Evolutionary conservation across 805 yeast species (phyloP), one percentile per base, ranked within the genome.

Genomic region (Jamesozyma hellenica): DNA sequence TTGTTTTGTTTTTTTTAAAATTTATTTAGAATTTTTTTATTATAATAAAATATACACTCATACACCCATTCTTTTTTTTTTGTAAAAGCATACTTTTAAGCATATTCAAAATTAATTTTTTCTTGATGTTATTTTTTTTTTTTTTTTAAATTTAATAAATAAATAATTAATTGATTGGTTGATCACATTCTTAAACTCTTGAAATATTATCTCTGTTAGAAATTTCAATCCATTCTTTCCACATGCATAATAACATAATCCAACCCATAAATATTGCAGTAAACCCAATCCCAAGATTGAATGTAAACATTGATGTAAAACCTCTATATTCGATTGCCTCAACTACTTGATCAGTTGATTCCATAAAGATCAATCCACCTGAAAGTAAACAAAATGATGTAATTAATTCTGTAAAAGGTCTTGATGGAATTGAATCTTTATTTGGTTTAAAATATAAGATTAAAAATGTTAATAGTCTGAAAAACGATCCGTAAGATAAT

Each of bases 301-400:
- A 73, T 1, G 92, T 83, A 63, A 92, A 90, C 96, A 92, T 88
- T 38, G 79, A 68, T 23, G 92, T 84, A 44, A 79, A 68, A 3
- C 95, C 95, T 51, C 87, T 71, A 60, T 77, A 85, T 50, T 84
- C 85, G 64, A 87, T 69, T 16, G 85, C 88, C 50, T 75, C 77
- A 26, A 92, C 77, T 5, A 84, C 75, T 50, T 92, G 94, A 54
- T 84, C 90, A 33, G 94, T 83, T 40, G 92, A 79, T 60, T 86
- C 85, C 88, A 88, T 86, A 59, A 92, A 92, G 21, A 92, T 79
- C 45, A 83, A 61, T 9, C 98, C 98, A 35, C 98, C 98, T 46
- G 84, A 72, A 11, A 92, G 58, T 44, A 92, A 68, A 44, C 87
- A 75, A 64, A 90, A 88, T 13, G 88, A 68, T 0, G 81, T 76